phyloP scores from a whole-genome alignment of 306 rosid species.

The Citrullus amarus region DNA sequence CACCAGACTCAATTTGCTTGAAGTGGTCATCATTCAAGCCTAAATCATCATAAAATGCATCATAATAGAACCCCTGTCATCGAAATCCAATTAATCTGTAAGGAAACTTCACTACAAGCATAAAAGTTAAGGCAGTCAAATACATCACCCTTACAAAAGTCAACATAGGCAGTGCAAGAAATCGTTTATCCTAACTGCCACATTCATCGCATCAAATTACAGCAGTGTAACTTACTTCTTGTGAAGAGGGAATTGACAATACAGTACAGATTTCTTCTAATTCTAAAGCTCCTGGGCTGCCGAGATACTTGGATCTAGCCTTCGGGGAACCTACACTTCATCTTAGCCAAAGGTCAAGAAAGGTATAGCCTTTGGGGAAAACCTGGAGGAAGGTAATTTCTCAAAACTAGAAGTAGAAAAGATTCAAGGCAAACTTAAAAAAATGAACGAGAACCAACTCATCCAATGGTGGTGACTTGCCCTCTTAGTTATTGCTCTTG shows the following conservation, averaged over 20 bases:
- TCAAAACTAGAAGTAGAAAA: not conserved
- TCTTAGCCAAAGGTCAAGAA: too few species aligned
- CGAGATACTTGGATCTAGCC: not conserved
- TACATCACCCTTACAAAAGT: not conserved
- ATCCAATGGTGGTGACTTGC: not conserved
- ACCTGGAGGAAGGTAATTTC: not conserved
- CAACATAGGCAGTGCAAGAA: not conserved
- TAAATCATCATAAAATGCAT: constrained; percentile 80
- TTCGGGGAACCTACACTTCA: not conserved
- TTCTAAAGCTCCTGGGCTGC: not conserved
- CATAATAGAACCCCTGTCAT: constrained; percentile 85
- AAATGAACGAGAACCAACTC: not conserved
- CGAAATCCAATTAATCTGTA: constrained; percentile 11
- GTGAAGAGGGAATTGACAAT: not conserved
- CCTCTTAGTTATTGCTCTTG: not conserved
- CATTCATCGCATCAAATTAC: not conserved
- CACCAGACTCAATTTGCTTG: constrained; percentile 51
- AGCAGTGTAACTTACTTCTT: not conserved
- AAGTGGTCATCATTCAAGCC: constrained; percentile 90
- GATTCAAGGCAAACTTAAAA: not conserved
- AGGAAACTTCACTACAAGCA: not conserved
- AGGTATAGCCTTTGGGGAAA: not conserved
- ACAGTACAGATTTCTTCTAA: not conserved
- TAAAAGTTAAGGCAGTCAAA: not conserved
- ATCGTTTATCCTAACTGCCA: not conserved